Conservation (phyloP, 1,284 basidiomycete species). For the Cryptococcus sp. region DNA sequence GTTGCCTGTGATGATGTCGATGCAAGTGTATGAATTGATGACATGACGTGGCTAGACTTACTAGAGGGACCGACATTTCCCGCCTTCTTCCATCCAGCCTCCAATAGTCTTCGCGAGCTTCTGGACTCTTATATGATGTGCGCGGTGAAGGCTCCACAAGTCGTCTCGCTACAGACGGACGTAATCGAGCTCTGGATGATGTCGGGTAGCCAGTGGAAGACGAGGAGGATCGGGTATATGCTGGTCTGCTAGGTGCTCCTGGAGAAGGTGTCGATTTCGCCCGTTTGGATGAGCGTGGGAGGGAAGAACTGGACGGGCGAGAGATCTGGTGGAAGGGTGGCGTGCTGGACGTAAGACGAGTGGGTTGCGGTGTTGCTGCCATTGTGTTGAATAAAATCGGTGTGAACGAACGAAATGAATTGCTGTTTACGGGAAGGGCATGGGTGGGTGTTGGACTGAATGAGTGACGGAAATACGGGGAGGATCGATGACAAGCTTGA, state of each 20-base stretch:
- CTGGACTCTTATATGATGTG: constrained; percentile 3
- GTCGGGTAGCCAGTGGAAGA: constrained; percentile 1
- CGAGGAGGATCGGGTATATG: not conserved
- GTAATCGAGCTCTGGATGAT: constrained; percentile 3
- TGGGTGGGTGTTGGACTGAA: constrained; percentile 3
- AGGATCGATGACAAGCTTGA: too few relatives aligned
- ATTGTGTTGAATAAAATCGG: not conserved
- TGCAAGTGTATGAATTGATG: constrained; percentile 3
- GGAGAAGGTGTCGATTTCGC: constrained; percentile 31
- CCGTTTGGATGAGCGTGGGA: constrained; percentile 39
- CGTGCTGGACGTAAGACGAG: not conserved
- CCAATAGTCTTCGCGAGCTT: constrained; percentile 9
- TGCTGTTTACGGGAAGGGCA: too few relatives aligned
- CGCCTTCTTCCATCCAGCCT: constrained; percentile 25
- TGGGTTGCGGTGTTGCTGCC: constrained; percentile 1
- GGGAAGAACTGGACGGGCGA: constrained; percentile 21
- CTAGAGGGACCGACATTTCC: constrained; percentile 46
- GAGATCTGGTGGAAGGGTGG: constrained; percentile 4
- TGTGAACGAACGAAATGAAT: too few relatives aligned
- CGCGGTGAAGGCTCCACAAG: constrained; percentile 9
- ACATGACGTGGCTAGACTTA: constrained; percentile 19
- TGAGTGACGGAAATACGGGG: not conserved
- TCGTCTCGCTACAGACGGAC: constrained; percentile 12
- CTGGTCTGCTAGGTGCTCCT: not conserved
- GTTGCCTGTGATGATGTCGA: not conserved